Conservation (phyloP, 768 basidiomycete species). For the Coprinopsis cinerea region DNA sequence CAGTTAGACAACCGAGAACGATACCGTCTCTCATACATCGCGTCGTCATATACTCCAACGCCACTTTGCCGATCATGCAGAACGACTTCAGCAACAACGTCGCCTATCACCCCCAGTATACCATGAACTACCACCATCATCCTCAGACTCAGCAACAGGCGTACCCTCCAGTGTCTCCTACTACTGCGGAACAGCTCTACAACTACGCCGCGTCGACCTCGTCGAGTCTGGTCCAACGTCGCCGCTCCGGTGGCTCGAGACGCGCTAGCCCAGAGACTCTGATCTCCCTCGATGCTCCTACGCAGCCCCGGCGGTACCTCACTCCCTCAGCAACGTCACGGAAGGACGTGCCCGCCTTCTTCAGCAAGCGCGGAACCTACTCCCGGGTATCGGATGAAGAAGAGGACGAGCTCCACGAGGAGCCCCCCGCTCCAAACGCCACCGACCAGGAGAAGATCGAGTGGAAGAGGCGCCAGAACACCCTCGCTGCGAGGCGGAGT, state of each 20-base stretch:
- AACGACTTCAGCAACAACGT: conserved; percentile 14
- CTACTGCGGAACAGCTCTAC: not conserved
- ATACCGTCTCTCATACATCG: not conserved
- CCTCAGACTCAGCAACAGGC: conserved; percentile 12
- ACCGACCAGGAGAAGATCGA: conserved; percentile 63
- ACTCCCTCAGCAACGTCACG: conserved; percentile 71
- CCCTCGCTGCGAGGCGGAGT: conserved; percentile 76
- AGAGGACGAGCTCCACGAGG: conserved; percentile 44
- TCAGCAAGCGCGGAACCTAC: conserved; percentile 47
- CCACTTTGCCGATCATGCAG: conserved; percentile 17
- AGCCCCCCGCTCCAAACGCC: conserved; percentile 33
- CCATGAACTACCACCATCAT: conserved; percentile 17
- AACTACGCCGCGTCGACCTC: conserved; percentile 2
- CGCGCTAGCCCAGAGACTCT: conserved; percentile 52
- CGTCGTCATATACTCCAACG: not conserved
- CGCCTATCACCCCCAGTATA: conserved; percentile 11
- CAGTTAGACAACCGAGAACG: too few relatives aligned
- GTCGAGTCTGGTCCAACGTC: not conserved
- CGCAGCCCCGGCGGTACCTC: conserved; percentile 69
- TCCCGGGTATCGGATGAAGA: conserved; percentile 40
- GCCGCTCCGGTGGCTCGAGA: conserved; percentile 35
- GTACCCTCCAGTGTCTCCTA: not conserved
- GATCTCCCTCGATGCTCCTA: conserved; percentile 72
- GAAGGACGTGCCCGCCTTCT: conserved; percentile 71
- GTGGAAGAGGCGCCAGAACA: conserved; percentile 78